Evolutionary conservation across 352 stramenopile genomes (phyloP), one percentile per base, ranked within the genome.

Genomic region (Globisporangium nunn): DNA sequence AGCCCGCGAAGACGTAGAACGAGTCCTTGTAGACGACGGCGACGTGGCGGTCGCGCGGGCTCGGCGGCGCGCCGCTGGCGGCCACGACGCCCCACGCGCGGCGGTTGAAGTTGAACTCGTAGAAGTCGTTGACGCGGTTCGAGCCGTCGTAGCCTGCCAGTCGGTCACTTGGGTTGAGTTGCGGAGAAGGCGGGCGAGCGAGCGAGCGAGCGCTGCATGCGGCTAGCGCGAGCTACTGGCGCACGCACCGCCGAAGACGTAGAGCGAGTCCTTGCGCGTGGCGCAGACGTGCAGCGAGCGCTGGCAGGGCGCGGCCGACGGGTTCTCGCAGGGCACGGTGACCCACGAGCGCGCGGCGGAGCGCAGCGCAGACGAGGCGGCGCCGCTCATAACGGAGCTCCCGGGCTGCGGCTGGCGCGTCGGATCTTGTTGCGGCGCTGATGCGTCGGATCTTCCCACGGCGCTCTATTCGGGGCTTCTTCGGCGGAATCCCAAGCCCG

Each of bases 1-100:
- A 98, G 30, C 95, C 93, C 2, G 81, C 91, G 52, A 98, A 98
- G 11, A 98, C 87, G 62, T 96, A 98, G 66, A 98, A 96, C 46
- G 81, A 90, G 59, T 96, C 88, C 45, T 89, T 89, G 74, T 97
- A 94, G 4, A 96, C 87, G 30, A 98, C 87, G 4, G 89, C 88
- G 12, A 97, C 85, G 70, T 98, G 95, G 52, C 95, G 88, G 80
- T 98, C 95, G 47, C 95, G 85, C 52, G 95, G 91, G 62, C 74
- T 96, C 14, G 95, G 93, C 33, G 71, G 80, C 23, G 69, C 68
- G 12, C 78, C 83, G 18, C 84, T 76, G 14, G 81, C 77, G 6
- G 81, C 64, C 61, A 94, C 75, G 31, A 87, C 69, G 1, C 80
- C 75, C 84, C 84, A 94, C 33, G 81, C 59, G 51, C 88, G 88